Conservation (phyloP, 352 stramenopile genomes). For the Globisporangium radiosum region DNA sequence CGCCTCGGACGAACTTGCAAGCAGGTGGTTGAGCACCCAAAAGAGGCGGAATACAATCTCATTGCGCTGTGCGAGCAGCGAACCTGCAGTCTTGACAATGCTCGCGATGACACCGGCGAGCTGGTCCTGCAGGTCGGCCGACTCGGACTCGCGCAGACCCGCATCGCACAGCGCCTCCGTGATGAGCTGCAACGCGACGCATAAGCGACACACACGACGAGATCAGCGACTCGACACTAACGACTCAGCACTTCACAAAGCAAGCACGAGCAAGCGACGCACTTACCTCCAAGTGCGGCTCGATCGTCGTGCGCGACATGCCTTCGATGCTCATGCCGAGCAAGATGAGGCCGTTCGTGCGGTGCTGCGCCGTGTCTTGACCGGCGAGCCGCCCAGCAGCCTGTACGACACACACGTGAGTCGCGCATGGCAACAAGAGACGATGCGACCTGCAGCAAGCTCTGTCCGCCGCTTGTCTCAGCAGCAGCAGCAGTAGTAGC, state of each 20-base stretch:
- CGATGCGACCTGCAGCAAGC: no score
- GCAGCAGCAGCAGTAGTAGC: no score
- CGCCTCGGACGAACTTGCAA: slow-evolving; percentile 43
- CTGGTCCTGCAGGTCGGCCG: slow-evolving; percentile 61
- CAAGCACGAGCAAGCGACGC: neutral
- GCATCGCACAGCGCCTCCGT: slow-evolving; percentile 65
- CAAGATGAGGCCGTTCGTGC: slow-evolving; percentile 71
- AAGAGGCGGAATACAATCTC: slow-evolving; percentile 66
- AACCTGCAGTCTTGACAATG: slow-evolving; percentile 47
- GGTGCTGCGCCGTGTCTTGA: slow-evolving; percentile 72
- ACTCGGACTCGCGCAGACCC: slow-evolving; percentile 66
- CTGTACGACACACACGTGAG: slow-evolving; percentile 5
- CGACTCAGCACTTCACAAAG: neutral
- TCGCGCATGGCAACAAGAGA: neutral
- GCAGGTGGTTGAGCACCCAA: slow-evolving; percentile 72
- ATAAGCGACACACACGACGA: neutral
- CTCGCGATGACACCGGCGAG: slow-evolving; percentile 52
- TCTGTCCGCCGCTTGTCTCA: no score
- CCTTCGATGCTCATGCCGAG: slow-evolving; percentile 77
- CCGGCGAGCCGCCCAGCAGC: slow-evolving; percentile 51
- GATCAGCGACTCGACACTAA: neutral
- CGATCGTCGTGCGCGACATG: slow-evolving; percentile 58
- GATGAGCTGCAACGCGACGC: slow-evolving; percentile 28
- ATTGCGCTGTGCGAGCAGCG: slow-evolving; percentile 34
- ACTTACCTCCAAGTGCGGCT: slow-evolving; percentile 44